phyloP scores from a whole-genome alignment of 345 rosid genomes.

The Acer saccharum region DNA sequence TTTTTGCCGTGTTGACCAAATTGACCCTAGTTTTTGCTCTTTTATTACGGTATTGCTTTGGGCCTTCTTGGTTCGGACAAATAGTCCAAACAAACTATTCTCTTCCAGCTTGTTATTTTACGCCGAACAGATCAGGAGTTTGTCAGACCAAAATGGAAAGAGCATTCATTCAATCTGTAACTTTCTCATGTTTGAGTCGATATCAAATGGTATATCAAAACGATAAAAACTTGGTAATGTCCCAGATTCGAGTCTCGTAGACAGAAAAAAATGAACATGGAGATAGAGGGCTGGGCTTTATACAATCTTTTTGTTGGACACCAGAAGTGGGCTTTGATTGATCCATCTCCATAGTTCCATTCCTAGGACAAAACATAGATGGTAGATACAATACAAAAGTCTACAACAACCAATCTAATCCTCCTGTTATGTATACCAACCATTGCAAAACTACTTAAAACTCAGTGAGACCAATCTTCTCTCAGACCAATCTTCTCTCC shows the following conservation, averaged over 20 bases:
- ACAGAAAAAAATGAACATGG: not conserved
- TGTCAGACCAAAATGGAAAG: too few species aligned
- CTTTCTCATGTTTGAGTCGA: too few species aligned
- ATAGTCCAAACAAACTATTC: not conserved
- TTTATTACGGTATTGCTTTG: constrained; percentile 5
- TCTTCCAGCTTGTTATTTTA: too few species aligned
- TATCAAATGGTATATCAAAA: too few species aligned
- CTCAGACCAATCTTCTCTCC: not conserved
- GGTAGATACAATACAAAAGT: too few species aligned
- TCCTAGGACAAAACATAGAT: not conserved
- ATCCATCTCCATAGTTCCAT: not conserved
- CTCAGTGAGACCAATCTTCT: not conserved
- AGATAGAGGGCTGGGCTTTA: not conserved
- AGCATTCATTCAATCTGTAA: too few species aligned
- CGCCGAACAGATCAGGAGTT: too few species aligned
- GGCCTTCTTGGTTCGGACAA: not conserved
- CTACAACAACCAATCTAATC: not conserved
- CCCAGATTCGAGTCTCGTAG: too few species aligned
- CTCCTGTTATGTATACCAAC: not conserved
- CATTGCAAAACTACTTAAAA: not conserved
- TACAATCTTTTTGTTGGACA: not conserved
- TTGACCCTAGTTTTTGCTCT: constrained; percentile 17
- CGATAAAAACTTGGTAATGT: too few species aligned
- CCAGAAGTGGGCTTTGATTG: not conserved
- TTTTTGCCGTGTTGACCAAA: not conserved